Conservation (phyloP, 108 stramenopile genomes). For the Cyclostephanos invisitatus region DNA sequence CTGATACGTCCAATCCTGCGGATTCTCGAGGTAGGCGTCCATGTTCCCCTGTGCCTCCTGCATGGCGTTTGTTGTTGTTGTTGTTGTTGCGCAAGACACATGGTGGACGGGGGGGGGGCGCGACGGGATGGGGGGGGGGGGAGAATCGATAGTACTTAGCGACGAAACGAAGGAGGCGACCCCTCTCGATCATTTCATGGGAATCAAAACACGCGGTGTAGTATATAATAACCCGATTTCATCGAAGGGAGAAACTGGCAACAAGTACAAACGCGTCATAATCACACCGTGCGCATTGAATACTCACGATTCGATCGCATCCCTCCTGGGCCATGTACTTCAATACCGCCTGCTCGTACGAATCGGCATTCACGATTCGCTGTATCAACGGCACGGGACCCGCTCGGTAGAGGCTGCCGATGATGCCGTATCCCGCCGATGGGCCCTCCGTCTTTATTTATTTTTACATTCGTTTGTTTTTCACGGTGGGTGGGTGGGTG, state of each 20-base stretch:
- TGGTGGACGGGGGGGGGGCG: too few species aligned
- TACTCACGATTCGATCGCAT: conserved; percentile 37
- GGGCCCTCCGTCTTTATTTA: conserved; percentile 44
- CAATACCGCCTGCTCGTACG: conserved; percentile 71
- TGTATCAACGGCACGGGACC: conserved; percentile 65
- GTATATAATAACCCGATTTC: too few species aligned
- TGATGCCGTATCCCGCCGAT: conserved; percentile 52
- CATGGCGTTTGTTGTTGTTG: neutral
- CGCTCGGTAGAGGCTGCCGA: conserved; percentile 56
- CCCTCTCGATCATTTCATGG: too few species aligned
- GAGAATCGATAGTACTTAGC: too few species aligned
- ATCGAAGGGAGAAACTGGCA: too few species aligned
- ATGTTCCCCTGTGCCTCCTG: conserved; percentile 71
- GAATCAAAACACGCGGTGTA: too few species aligned
- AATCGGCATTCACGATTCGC: conserved; percentile 52
- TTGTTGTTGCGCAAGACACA: neutral
- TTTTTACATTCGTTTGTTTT: too few species aligned
- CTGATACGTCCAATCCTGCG: conserved; percentile 45
- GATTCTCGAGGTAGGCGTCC: conserved; percentile 73
- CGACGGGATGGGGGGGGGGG: too few species aligned
- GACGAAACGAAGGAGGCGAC: too few species aligned
- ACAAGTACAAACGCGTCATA: too few species aligned
- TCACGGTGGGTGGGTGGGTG: too few species aligned
- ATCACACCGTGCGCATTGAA: too few species aligned
- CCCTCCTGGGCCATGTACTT: conserved; percentile 69